Percentiles rank a stretch among this genome's conserved stretches.
Conservation (phyloP, 352 stramenopile species). For the Thraustotheca clavata region DNA sequence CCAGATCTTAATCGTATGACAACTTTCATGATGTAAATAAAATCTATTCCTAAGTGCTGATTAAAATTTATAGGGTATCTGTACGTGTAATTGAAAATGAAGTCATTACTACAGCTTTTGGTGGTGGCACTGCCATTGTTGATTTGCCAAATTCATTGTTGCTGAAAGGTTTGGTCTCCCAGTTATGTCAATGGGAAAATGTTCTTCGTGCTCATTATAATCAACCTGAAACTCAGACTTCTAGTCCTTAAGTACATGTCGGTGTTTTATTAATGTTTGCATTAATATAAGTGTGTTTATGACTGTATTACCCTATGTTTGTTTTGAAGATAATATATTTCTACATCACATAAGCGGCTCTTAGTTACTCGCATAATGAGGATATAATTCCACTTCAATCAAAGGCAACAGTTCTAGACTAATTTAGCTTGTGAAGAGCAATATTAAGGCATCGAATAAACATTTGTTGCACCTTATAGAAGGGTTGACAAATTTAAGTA, state of each 20-base stretch:
- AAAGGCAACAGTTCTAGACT: too few species aligned
- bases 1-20: constrained; percentile 2
- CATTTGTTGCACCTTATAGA: too few species aligned
- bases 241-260: neutral
- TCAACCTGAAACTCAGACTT: neutral
- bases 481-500: too few species aligned
- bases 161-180: neutral
- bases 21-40: constrained; percentile 2
- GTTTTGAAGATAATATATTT: too few species aligned
- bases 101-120: neutral
- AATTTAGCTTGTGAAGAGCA: too few species aligned
- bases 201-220: neutral
- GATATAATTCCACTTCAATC: too few species aligned
- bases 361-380: too few species aligned
- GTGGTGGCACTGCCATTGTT: neutral
- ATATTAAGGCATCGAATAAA: too few species aligned
- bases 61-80: neutral
- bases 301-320: too few species aligned
- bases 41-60: neutral
- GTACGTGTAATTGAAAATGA: neutral
- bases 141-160: neutral
- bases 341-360: too few species aligned
- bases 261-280: too few species aligned
- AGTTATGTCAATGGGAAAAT: constrained; percentile 3
- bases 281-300: too few species aligned